phyloP scores from a whole-genome alignment of 345 rosid species.

The Populus alba region DNA sequence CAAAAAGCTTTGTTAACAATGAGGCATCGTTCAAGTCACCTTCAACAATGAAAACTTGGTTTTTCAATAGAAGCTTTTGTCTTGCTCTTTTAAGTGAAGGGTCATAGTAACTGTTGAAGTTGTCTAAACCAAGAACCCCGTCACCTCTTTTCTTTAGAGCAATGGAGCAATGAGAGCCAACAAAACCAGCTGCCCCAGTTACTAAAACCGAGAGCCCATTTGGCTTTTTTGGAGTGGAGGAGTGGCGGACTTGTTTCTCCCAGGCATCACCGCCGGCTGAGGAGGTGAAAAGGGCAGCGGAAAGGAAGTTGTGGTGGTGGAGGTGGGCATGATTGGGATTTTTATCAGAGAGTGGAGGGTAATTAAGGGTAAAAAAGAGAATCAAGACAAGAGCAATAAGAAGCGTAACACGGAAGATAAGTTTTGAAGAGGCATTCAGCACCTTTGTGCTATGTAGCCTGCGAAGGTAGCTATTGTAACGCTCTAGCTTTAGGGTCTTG shows the following conservation, averaged over 20 bases:
- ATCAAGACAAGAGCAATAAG: conserved; percentile 74
- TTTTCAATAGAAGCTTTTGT: conserved; percentile 10
- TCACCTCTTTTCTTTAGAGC: conserved; percentile 29
- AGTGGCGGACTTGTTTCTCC: conserved; percentile 28
- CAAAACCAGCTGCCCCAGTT: conserved; percentile 26
- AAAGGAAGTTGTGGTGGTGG: conserved; percentile 31
- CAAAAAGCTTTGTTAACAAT: conserved; percentile 18
- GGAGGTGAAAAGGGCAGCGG: conserved; percentile 13
- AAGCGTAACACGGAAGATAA: conserved; percentile 75
- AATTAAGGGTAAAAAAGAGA: conserved; percentile 68
- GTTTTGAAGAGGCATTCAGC: conserved; percentile 77
- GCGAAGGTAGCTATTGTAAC: conserved; percentile 84
- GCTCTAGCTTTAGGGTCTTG: conserved; percentile 82
- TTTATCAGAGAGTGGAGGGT: conserved; percentile 67
- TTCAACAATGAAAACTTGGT: conserved; percentile 21
- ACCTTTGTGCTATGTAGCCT: conserved; percentile 66
- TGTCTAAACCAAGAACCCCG: conserved; percentile 26
- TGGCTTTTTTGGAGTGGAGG: conserved; percentile 22
- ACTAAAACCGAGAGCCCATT: conserved; percentile 18
- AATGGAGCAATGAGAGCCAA: conserved; percentile 25
- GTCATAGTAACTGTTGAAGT: conserved; percentile 27
- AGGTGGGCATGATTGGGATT: conserved; percentile 30
- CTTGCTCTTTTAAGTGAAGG: conserved; percentile 16
- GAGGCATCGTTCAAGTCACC: conserved; percentile 23
- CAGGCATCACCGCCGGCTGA: conserved; percentile 17